Evolutionary conservation across 2,329 filamentous ascomycete genomes (phyloP), one percentile per base, ranked within the genome.

Genomic region (Orbilia ellipsospora): DNA sequence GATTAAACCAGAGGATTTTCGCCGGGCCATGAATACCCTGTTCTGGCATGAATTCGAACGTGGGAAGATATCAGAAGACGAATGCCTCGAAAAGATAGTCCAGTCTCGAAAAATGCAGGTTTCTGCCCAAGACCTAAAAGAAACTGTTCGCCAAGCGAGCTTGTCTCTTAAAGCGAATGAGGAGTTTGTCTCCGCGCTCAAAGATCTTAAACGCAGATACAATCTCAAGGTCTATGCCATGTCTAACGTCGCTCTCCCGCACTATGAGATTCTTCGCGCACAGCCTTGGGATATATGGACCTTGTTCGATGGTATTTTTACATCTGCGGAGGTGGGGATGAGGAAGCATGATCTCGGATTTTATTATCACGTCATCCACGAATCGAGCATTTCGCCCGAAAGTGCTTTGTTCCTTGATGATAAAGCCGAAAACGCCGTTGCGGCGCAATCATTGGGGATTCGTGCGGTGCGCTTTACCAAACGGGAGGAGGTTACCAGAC

Each of bases 351-450:
- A 54, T 2, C 51, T 54, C 1, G 51, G 15, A 28, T 54, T 54
- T 16, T 54, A 54, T 16, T 4, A 28, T 7, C 51, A 54, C 23
- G 23, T 23, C 23, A 23, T 23, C 23, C 23, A 4, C 4, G 13
- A 26, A 28, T 31, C 15, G 2, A 15, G 28, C 4, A 16, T 55
- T n/a, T 7, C 13, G 1, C 23, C 28, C 6, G 52, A n/a, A 55
- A 13, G 10, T 28, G 13, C 23, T 23, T 23, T 55, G 36, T 55
- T 55, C 4, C 26, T 55, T 55, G 23, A 55, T n/a, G 52, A 55
- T 13, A 55, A 55, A 13, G 20, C 28, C 13, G 15, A 55, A 15
- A 55, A 55, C 36, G 52, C 28, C 1, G 6, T n/a, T 6, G 13
- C 52, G 1, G 52, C 52, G 1, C 20, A 15, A n/a, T 55, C 52